phyloP scores from a whole-genome alignment of 371 early-diverging fungal species.

The Umbelopsis sp. region DNA sequence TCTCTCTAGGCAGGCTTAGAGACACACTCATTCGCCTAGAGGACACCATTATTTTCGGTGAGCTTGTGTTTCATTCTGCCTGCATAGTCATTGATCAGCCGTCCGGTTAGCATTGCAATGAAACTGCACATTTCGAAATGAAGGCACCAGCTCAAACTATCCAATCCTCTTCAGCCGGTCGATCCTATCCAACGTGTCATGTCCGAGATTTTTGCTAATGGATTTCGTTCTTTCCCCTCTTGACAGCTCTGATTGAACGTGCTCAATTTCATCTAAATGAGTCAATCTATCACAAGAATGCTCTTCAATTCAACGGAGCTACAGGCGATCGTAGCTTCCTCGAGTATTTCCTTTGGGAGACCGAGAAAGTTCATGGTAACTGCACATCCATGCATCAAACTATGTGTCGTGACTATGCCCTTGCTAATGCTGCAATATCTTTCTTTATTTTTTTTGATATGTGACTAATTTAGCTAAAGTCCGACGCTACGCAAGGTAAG shows the following conservation, averaged over 20 bases:
- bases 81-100: background rate
- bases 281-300: constrained; percentile 73
- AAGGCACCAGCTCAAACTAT: too few species aligned
- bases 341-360: constrained; percentile 87
- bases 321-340: constrained; percentile 74
- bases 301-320: constrained; percentile 69
- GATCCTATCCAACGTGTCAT: background rate
- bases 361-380: constrained; percentile 90
- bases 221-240: background rate
- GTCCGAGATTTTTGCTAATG: background rate
- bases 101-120: too few species aligned
- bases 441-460: constrained; percentile 6
- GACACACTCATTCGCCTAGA: constrained; percentile 85
- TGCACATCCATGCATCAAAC: background rate
- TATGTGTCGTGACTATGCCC: background rate
- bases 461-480: constrained; percentile 70
- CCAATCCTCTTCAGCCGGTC: too few species aligned
- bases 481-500: constrained; percentile 72
- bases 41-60: constrained; percentile 95
- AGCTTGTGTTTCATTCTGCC: constrained; percentile 15
- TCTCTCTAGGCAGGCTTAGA: constrained; percentile 63
- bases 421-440: background rate
- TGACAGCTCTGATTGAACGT: constrained; percentile 86
- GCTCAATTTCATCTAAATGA: constrained; percentile 88
- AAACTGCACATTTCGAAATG: too few species aligned